Base-by-base conservation (phyloP, 306 rosid genomes). In the Arachis stenosperma region DNA sequence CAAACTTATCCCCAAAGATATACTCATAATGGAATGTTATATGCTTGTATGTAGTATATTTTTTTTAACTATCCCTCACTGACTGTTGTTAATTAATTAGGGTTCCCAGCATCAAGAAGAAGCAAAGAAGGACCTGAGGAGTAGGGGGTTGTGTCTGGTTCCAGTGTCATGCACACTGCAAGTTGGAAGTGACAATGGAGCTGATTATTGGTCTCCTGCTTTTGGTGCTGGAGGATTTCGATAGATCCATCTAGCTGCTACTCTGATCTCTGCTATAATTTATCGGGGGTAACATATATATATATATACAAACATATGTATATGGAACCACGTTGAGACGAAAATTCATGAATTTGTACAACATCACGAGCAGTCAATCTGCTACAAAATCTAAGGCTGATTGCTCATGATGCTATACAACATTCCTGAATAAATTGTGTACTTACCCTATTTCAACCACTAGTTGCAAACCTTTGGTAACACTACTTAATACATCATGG, bases 81-180 rank as follows among this genome's bases (percentile, higher is more conserved):
- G 14, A 43, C 48, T 74, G 11, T 52, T 74, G 29, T 8, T 54
- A 54, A 61, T 17, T 67, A 90, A 61, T 17, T 67, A 90, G 97
- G 94, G 85, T 42, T 62, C 76, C 37, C 37, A 33, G 4, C 37
- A 4, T 58, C 52, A 74, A 43, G 95, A 87, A 70, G 96, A 89
- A 73, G 22, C 75, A 78, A 84, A 85, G 87, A 93, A 85, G 84
- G 92, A 90, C 42, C 86, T 94, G 79, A 88, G 89, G 82, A 90
- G 99, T 79, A 91, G 96, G 77, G 99, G 99, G 8, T 65, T 94
- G 82, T 94, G 99, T 83, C 84, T 94, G 86, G 97, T 94, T 67
- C 99, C 99, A 5, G 95, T 94, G 37, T 91, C 99, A 74, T 94
- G 97, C 82, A 91, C 97, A 41, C 81, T 81, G 61, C 97, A 91